These are phyloP conservation scores for Exophiala sideris DNA, from an alignment of 2,329 filamentous ascomycete genomes.

Conservation along the genomic window DNA sequence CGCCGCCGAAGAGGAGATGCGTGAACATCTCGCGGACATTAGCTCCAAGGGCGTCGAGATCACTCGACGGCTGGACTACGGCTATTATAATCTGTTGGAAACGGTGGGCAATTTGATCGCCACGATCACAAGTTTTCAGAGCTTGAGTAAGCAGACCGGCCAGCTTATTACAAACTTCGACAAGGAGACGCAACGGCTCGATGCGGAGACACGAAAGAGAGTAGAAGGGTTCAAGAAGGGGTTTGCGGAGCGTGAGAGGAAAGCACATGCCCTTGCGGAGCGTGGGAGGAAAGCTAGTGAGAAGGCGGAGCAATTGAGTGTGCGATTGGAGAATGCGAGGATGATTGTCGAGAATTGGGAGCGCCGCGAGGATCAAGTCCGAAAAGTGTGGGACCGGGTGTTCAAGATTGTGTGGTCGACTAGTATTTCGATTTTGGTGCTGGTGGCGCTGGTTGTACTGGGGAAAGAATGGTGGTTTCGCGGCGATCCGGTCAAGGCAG, in stretches of 20 bases:
- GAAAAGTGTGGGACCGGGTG: slow-evolving; percentile 18
- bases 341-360: slow-evolving; percentile 43
- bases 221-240: slow-evolving; percentile 35
- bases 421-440: slow-evolving; percentile 6
- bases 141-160: slow-evolving; percentile 37
- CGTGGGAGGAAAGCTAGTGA: slow-evolving; percentile 38
- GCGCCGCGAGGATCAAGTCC: slow-evolving; percentile 36
- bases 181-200: slow-evolving; percentile 35
- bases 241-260: slow-evolving; percentile 38
- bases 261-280: slow-evolving; percentile 37
- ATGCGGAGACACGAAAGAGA: slow-evolving; percentile 38
- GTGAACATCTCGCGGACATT: slow-evolving; percentile 18
- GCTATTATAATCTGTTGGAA: slow-evolving; percentile 48
- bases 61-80: slow-evolving; percentile 46
- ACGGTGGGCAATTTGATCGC: slow-evolving; percentile 41
- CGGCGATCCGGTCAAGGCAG: slow-evolving; percentile 15
- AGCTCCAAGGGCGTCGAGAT: slow-evolving; percentile 35
- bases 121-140: slow-evolving; percentile 41
- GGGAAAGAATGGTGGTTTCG: slow-evolving; percentile 21
- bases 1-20: slow-evolving; percentile 24
- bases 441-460: slow-evolving; percentile 12
- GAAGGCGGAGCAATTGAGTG: slow-evolving; percentile 36
- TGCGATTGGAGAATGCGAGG: slow-evolving; percentile 39
- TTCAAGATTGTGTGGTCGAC: slow-evolving; percentile 13
- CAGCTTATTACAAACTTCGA: slow-evolving; percentile 39